Conservation (phyloP, 331 rosid species). For the Erythrophleum ivorense region DNA sequence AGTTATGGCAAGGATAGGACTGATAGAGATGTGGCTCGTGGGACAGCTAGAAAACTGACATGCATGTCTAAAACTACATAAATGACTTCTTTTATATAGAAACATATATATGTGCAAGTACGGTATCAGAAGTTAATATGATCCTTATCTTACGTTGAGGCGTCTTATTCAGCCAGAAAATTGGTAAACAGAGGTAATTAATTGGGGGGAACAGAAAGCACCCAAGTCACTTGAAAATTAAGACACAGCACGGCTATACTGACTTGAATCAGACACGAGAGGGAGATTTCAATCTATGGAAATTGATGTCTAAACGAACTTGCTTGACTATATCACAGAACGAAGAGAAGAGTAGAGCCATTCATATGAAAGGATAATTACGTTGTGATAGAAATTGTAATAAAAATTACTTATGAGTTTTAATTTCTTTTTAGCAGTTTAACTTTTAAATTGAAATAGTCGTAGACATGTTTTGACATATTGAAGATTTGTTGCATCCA, state of each 20-base stretch:
- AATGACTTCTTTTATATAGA: conserved; percentile 1
- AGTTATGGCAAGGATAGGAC: conserved; percentile 29
- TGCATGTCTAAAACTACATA: conserved; percentile 27
- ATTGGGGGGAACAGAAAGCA: neutral
- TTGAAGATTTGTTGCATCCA: too few relatives aligned
- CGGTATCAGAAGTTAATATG: conserved; percentile 7
- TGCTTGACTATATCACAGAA: neutral
- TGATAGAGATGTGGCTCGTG: conserved; percentile 39
- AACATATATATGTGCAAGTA: neutral
- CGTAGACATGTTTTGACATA: too few relatives aligned
- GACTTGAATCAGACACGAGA: neutral
- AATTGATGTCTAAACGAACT: neutral
- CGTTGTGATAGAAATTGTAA: too few relatives aligned
- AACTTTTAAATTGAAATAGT: too few relatives aligned
- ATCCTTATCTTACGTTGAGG: neutral
- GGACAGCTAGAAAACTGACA: conserved; percentile 46
- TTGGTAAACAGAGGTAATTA: neutral
- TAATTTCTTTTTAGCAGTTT: too few relatives aligned
- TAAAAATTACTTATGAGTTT: too few relatives aligned
- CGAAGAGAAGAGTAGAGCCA: too few relatives aligned
- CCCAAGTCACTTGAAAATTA: neutral
- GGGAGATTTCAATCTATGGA: neutral
- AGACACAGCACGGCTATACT: neutral
- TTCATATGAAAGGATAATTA: too few relatives aligned
- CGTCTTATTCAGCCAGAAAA: conserved; percentile 19